These are phyloP conservation scores for Coemansia erecta DNA, from an alignment of 192 early-diverging fungal species.

Conservation along the genomic window DNA sequence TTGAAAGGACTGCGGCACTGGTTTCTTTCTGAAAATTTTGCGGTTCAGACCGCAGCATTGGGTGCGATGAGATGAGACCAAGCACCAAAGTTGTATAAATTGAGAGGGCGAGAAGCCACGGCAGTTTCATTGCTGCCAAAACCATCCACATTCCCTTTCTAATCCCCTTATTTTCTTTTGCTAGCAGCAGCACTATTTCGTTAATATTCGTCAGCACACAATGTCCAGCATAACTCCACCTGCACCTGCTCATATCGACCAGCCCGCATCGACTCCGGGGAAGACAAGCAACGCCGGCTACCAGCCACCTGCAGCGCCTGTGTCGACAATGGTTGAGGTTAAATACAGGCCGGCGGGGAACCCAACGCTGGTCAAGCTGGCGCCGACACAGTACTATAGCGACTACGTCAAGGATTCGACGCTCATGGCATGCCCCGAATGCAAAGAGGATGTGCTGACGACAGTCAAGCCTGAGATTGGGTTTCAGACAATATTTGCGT, in stretches of 20 bases:
- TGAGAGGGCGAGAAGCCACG: background rate
- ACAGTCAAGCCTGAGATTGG: background rate
- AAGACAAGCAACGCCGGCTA: background rate
- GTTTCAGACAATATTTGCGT: background rate
- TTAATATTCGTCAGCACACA: background rate
- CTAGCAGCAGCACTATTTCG: background rate
- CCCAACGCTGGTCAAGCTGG: background rate
- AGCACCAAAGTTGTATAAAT: background rate
- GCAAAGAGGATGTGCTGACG: slow-evolving; percentile 5
- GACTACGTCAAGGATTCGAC: background rate
- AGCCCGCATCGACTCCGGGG: background rate
- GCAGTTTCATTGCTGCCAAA: background rate
- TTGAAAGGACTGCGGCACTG: background rate
- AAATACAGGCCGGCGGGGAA: background rate
- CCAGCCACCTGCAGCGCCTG: background rate
- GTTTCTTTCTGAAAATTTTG: background rate
- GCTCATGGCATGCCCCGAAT: slow-evolving; percentile 2
- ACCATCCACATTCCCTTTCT: no score
- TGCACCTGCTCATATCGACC: background rate
- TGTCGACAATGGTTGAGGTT: background rate
- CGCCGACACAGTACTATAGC: background rate
- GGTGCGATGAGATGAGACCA: background rate
- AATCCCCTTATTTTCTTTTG: background rate
- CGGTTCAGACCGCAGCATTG: background rate
- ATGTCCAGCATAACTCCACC: background rate